Evolutionary conservation across 2,329 filamentous ascomycete species (phyloP).

Genomic region (Fusarium chlamydosporum): DNA sequence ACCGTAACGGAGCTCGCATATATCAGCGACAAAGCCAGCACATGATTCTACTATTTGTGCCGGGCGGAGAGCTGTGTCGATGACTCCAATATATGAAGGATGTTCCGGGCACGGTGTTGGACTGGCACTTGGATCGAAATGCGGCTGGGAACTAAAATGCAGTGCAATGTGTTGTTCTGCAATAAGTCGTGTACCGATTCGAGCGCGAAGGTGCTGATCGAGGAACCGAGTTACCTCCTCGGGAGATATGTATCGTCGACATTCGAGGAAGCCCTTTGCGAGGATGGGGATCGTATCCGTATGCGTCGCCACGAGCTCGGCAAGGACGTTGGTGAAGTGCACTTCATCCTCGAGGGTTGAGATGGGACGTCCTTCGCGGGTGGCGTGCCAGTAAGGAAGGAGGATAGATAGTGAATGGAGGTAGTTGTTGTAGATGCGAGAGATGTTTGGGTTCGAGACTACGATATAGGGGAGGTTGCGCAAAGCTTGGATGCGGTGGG

Average conservation of each 20-base stretch:
- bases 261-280: constrained; percentile 93
- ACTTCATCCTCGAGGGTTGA: constrained; percentile 86
- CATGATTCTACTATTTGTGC: constrained; percentile 86
- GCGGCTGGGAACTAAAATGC: constrained; percentile 79
- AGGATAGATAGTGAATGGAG: constrained; percentile 92
- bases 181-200: constrained; percentile 93
- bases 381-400: constrained; percentile 79
- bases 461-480: constrained; percentile 97
- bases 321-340: constrained; percentile 90
- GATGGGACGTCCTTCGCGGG: constrained; percentile 55
- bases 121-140: constrained; percentile 69
- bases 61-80: constrained; percentile 89
- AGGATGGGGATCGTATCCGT: constrained; percentile 94
- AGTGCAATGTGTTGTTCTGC: constrained; percentile 97
- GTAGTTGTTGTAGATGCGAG: constrained; percentile 96
- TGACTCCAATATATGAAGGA: constrained; percentile 89
- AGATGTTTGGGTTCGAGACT: constrained; percentile 96
- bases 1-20: constrained; percentile 96
- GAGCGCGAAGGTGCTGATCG: constrained; percentile 91
- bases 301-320: constrained; percentile 95
- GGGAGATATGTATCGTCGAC: constrained; percentile 87
- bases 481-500: constrained; percentile 92
- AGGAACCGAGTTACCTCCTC: constrained; percentile 90
- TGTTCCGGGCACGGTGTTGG: constrained; percentile 66
- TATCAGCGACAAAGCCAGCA: constrained; percentile 92